Conservation (phyloP, 148 eudicot species). For the Fallopia convolvulus region DNA sequence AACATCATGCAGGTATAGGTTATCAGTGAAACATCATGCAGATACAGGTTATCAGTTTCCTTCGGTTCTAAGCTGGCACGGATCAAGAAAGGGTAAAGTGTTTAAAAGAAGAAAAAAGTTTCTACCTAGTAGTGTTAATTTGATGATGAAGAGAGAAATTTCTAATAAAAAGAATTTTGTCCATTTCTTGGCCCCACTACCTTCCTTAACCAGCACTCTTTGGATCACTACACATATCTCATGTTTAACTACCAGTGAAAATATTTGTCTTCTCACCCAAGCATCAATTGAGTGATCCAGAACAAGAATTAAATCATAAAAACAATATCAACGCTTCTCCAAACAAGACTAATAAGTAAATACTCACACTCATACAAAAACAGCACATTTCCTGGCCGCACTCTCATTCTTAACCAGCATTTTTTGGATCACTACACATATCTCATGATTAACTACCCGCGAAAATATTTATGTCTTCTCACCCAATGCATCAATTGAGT, state of each 20-base stretch:
- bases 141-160: neutral
- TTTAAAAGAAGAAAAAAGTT: neutral
- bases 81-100: neutral
- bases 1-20: neutral
- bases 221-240: neutral
- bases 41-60: neutral
- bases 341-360: too few species aligned
- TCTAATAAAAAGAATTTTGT: neutral
- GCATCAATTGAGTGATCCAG: too few species aligned
- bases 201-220: neutral
- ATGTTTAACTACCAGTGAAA: neutral
- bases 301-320: too few species aligned
- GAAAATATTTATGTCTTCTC: neutral
- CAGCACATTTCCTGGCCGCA: neutral
- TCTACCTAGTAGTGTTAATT: neutral
- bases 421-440: neutral
- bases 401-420: neutral
- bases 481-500: neutral
- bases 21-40: neutral
- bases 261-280: too few species aligned
- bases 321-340: too few species aligned
- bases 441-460: neutral
- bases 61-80: neutral
- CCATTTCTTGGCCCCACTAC: neutral
- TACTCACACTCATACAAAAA: too few species aligned